Evolutionary conservation across 305 asterid species (phyloP).

Genomic region (Nicotiana rustica): DNA sequence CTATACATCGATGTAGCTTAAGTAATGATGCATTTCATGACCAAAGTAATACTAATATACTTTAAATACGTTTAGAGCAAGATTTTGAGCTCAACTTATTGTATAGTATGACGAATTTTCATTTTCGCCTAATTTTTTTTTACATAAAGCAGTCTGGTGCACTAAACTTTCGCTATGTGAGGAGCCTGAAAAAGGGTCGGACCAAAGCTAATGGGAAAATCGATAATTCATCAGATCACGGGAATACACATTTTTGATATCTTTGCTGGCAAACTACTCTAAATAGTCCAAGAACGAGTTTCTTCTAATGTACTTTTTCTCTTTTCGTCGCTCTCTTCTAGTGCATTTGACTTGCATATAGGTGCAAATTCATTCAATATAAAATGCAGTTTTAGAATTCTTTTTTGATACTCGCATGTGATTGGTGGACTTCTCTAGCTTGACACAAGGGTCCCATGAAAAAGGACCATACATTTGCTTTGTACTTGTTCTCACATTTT

Average conservation of each 20-base stretch:
- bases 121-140: not conserved
- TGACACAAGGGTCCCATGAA: slow-evolving; percentile 30
- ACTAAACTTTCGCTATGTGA: too few relatives aligned
- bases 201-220: not conserved
- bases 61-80: not conserved
- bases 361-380: not conserved
- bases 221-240: not conserved
- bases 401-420: slow-evolving; percentile 14
- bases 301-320: too few relatives aligned
- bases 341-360: not conserved
- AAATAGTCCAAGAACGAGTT: not conserved
- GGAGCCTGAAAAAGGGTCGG: too few relatives aligned
- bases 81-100: not conserved
- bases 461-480: slow-evolving; percentile 28
- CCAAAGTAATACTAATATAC: not conserved
- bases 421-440: slow-evolving; percentile 24
- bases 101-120: too few relatives aligned
- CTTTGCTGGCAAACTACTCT: not conserved
- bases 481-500: slow-evolving; percentile 28
- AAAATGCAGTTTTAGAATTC: not conserved
- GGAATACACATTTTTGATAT: not conserved
- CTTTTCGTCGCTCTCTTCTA: not conserved
- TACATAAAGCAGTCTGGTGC: too few relatives aligned
- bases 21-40: not conserved
- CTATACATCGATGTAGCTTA: not conserved